These are phyloP conservation scores for Camillea tinctor DNA, from an alignment of 2,329 filamentous ascomycete species.

Conservation along the genomic window DNA sequence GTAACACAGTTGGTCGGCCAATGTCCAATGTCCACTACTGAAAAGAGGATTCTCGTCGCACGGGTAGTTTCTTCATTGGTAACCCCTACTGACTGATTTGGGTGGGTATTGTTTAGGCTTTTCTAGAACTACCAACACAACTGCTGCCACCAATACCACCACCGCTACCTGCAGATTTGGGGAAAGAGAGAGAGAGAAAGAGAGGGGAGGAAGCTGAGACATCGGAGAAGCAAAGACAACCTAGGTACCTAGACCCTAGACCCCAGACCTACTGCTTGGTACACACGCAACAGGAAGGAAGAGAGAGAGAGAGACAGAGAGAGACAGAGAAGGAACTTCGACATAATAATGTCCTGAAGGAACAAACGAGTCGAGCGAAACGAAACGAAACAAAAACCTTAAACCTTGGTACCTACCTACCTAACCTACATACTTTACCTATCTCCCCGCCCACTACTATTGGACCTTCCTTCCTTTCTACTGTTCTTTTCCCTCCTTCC, in stretches of 20 bases:
- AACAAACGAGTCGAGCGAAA: too few species aligned
- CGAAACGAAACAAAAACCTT: too few species aligned
- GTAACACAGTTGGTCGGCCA: neutral
- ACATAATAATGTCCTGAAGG: too few species aligned
- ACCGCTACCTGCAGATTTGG: neutral
- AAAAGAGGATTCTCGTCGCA: neutral
- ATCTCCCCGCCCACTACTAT: neutral
- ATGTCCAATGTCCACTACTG: neutral
- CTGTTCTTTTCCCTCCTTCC: too few species aligned
- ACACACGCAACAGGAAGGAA: too few species aligned
- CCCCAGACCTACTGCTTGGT: too few species aligned
- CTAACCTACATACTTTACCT: too few species aligned
- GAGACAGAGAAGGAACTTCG: too few species aligned
- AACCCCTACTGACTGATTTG: neutral
- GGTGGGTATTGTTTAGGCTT: neutral
- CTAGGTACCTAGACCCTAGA: neutral
- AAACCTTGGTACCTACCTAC: too few species aligned
- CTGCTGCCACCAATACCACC: too few species aligned
- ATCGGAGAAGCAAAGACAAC: neutral
- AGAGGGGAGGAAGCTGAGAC: neutral
- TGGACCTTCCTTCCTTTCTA: neutral
- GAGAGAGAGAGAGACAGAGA: too few species aligned
- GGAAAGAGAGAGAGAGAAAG: neutral
- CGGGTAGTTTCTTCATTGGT: neutral
- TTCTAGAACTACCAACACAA: neutral